A percentile compares a stretch with the other conserved stretches of the same genome.
phyloP scores from a whole-genome alignment of 2,329 filamentous ascomycete genomes.

The Talaromyces verruculosus region DNA sequence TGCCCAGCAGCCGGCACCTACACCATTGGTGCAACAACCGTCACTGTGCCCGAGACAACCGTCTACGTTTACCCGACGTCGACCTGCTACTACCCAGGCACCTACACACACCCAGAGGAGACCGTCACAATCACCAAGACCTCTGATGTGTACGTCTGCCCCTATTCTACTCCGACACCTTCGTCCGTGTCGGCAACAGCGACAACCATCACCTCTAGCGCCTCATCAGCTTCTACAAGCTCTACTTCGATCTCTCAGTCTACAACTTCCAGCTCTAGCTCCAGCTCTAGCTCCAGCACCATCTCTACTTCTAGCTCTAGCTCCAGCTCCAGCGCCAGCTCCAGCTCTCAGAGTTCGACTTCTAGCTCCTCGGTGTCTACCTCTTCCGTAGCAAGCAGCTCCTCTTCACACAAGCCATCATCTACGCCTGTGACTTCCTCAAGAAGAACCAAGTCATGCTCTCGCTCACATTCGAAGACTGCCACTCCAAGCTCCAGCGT shows the following conservation, averaged over 20 bases:
- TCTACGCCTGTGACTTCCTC: not conserved
- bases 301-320: constrained; percentile 30
- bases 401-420: not conserved
- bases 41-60: constrained; percentile 53
- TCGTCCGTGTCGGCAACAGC: constrained; percentile 30
- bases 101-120: constrained; percentile 67
- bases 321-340: constrained; percentile 25
- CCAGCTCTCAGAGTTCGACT: constrained; percentile 16
- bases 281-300: constrained; percentile 24
- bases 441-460: not conserved
- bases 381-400: not conserved
- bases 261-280: constrained; percentile 29
- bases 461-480: not conserved
- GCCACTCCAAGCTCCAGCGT: not conserved
- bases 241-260: constrained; percentile 23
- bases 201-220: constrained; percentile 20
- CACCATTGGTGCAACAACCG: constrained; percentile 69
- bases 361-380: not conserved
- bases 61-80: constrained; percentile 64
- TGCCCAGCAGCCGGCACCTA: constrained; percentile 74
- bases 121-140: constrained; percentile 69
- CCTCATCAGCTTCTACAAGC: not conserved
- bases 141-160: constrained; percentile 68
- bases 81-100: constrained; percentile 65
- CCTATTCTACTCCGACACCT: constrained; percentile 53